phyloP scores from a whole-genome alignment of 495 filamentous ascomycete species.

The Aspergillus mulundensis region DNA sequence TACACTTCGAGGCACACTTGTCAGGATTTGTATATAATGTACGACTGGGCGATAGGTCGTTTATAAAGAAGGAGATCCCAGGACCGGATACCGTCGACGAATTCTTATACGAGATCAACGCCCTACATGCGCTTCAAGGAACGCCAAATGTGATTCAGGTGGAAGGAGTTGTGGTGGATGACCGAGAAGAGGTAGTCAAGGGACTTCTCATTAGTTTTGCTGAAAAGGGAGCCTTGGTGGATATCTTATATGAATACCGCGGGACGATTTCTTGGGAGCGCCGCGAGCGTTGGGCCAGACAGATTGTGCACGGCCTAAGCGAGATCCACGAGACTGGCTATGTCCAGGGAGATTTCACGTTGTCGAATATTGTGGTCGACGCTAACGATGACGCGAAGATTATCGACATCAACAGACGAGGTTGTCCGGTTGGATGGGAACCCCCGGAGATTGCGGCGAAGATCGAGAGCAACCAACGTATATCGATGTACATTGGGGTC shows the following conservation, averaged over 20 bases:
- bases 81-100: constrained; percentile 95
- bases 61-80: constrained; percentile 98
- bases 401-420: constrained; percentile 96
- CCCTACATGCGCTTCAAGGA: constrained; percentile 70
- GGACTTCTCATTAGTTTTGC: constrained; percentile 89
- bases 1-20: constrained; percentile 86
- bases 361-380: constrained; percentile 96
- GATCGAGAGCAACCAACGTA: constrained; percentile 86
- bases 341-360: constrained; percentile 94
- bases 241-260: constrained; percentile 77
- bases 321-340: constrained; percentile 96
- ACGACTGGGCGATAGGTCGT: constrained; percentile 56
- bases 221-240: constrained; percentile 82
- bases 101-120: constrained; percentile 97
- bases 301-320: constrained; percentile 84
- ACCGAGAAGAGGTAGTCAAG: constrained; percentile 69
- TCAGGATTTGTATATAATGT: constrained; percentile 99
- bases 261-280: constrained; percentile 63
- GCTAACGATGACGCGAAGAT: constrained; percentile 82
- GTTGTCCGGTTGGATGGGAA: constrained; percentile 97
- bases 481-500: constrained; percentile 97
- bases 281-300: constrained; percentile 86
- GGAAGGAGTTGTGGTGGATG: constrained; percentile 84
- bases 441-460: constrained; percentile 86
- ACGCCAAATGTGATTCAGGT: constrained; percentile 81